phyloP scores from a whole-genome alignment of 2,329 filamentous ascomycete species.

The Sordariomycetes sp. region DNA sequence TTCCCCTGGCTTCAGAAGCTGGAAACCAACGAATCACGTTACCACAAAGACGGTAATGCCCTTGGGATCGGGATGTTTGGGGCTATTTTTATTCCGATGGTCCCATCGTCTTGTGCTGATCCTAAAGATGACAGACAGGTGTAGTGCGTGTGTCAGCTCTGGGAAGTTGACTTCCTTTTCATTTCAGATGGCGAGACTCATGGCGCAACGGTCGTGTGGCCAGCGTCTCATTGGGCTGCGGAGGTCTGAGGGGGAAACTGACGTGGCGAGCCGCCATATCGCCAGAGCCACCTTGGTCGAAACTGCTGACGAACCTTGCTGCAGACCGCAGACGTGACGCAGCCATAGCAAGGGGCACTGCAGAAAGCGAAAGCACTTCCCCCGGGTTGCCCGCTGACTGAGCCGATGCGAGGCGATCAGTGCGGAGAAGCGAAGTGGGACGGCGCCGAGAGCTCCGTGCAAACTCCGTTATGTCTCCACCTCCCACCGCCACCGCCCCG shows the following conservation, averaged over 20 bases:
- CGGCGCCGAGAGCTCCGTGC: background rate
- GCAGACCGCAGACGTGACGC: background rate
- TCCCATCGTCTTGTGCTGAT: background rate
- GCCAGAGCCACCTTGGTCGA: background rate
- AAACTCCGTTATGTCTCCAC: no score
- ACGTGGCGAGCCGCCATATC: background rate
- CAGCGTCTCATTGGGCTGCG: background rate
- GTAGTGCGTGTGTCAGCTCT: background rate
- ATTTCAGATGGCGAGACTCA: no score
- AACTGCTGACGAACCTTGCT: background rate
- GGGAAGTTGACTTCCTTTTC: background rate
- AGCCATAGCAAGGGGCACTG: background rate
- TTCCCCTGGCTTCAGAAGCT: no score
- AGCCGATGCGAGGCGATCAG: background rate
- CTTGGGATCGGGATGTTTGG: background rate
- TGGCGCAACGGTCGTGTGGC: no score
- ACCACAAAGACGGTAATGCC: background rate
- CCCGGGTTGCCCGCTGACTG: background rate
- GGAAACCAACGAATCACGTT: background rate
- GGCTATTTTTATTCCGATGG: background rate
- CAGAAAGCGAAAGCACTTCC: background rate
- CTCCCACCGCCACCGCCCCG: background rate
- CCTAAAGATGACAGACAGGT: background rate
- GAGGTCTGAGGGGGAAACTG: background rate
- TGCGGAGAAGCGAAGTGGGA: background rate